A percentile compares a stretch with the other conserved stretches of the same genome.
Evolutionary conservation across 2,329 filamentous ascomycete genomes (phyloP).

Genomic region (Monosporascus sp.): DNA sequence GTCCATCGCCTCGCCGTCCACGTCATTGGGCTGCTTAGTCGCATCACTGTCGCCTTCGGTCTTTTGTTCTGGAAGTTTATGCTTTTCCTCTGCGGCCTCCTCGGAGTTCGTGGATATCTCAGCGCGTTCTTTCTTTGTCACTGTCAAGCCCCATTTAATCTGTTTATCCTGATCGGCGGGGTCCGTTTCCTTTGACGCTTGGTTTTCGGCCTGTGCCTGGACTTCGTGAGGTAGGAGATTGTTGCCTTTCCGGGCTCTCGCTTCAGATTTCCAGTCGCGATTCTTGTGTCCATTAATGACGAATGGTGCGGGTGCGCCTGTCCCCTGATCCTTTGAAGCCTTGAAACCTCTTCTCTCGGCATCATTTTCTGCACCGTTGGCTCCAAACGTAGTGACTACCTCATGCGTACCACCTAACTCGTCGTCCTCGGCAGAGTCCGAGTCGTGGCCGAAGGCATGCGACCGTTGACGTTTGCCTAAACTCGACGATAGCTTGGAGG

Average conservation of each 20-base stretch:
- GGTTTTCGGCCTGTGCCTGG: neutral
- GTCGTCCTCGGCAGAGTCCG: conserved; percentile 35
- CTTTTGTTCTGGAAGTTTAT: conserved; percentile 5
- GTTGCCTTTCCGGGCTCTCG: conserved; percentile 17
- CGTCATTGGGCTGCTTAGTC: conserved; percentile 12
- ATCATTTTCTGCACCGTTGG: conserved; percentile 18
- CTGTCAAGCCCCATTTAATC: conserved; percentile 33
- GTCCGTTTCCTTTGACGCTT: conserved; percentile 15
- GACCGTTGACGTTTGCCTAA: conserved; percentile 46
- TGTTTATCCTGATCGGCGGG: conserved; percentile 29
- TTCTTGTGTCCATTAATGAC: conserved; percentile 26
- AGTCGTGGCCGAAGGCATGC: conserved; percentile 36
- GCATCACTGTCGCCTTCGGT: conserved; percentile 9
- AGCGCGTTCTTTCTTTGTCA: conserved; percentile 22
- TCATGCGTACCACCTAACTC: conserved; percentile 20
- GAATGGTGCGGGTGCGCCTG: conserved; percentile 12
- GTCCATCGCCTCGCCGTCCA: conserved; percentile 56
- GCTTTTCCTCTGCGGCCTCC: conserved; percentile 6
- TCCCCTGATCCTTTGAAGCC: conserved; percentile 8
- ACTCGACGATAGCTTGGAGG: conserved; percentile 33
- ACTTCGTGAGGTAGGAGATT: conserved; percentile 1
- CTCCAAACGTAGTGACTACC: conserved; percentile 27
- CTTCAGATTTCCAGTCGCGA: conserved; percentile 30
- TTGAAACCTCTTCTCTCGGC: conserved; percentile 8
- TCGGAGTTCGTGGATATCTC: conserved; percentile 9